phyloP scores from a whole-genome alignment of 2,329 filamentous ascomycete genomes.

The Grosmannia serpens region DNA sequence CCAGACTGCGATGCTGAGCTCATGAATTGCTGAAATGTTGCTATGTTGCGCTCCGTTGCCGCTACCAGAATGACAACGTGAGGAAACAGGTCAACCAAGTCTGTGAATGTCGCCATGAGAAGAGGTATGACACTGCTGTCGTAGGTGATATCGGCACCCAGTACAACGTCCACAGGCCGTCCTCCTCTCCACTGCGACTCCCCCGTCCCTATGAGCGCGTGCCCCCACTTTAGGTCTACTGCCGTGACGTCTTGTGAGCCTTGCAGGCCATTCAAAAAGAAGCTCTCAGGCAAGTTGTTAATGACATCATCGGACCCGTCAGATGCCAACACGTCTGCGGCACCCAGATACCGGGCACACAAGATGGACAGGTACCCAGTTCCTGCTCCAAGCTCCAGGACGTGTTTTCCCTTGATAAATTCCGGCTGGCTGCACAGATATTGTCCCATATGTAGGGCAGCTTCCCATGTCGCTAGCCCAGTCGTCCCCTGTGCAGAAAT shows the following conservation, averaged over 20 bases:
- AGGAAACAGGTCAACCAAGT: constrained; percentile 38
- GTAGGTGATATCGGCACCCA: constrained; percentile 73
- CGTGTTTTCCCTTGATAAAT: constrained; percentile 38
- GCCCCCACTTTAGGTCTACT: constrained; percentile 54
- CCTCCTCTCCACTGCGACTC: constrained; percentile 21
- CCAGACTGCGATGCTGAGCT: constrained; percentile 34
- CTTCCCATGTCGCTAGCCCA: constrained; percentile 72
- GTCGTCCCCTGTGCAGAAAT: constrained; percentile 64
- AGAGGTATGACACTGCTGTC: constrained; percentile 52
- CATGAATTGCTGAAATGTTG: constrained; percentile 56
- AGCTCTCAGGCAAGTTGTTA: constrained; percentile 52
- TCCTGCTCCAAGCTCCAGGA: constrained; percentile 65
- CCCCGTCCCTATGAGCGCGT: constrained; percentile 45
- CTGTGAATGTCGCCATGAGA: constrained; percentile 43
- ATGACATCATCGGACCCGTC: constrained; percentile 67
- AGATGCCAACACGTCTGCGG: constrained; percentile 49
- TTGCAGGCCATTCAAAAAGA: constrained; percentile 54
- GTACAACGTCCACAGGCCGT: constrained; percentile 43
- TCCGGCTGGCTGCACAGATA: constrained; percentile 44
- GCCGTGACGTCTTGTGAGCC: constrained; percentile 25
- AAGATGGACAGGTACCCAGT: constrained; percentile 67
- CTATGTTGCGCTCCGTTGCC: constrained; percentile 57
- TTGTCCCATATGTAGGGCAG: constrained; percentile 59
- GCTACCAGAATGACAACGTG: constrained; percentile 52
- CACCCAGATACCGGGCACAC: constrained; percentile 52